Percentiles rank a stretch among this genome's conserved stretches.
These are phyloP conservation scores for Pseudogymnoascus sp. DNA, from an alignment of 2,329 filamentous ascomycete species.

Conservation along the genomic window DNA sequence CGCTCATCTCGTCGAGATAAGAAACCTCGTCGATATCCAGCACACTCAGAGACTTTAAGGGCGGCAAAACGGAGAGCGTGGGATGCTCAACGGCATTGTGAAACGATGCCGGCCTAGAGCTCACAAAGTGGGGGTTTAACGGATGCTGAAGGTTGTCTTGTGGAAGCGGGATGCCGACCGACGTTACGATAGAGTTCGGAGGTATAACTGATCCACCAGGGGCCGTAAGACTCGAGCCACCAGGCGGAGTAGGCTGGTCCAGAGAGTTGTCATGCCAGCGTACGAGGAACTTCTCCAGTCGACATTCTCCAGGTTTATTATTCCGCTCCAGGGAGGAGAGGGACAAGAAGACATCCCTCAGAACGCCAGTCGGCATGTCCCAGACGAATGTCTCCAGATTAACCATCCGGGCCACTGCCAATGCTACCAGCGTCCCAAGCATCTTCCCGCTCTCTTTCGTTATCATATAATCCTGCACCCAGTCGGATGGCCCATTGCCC, in stretches of 20 bases:
- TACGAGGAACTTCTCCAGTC: conserved; percentile 68
- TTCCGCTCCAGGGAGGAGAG: conserved; percentile 58
- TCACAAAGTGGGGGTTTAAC: conserved; percentile 22
- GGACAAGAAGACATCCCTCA: conserved; percentile 74
- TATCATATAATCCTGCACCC: conserved; percentile 75
- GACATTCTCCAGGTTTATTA: conserved; percentile 41
- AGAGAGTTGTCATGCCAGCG: conserved; percentile 68
- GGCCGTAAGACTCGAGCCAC: neutral
- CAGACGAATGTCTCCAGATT: conserved; percentile 76
- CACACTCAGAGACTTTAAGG: conserved; percentile 66
- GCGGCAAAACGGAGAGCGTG: conserved; percentile 69
- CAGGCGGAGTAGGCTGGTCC: conserved; percentile 19
- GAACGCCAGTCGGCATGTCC: conserved; percentile 83
- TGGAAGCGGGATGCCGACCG: conserved; percentile 33
- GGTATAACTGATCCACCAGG: neutral
- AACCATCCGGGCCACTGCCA: conserved; percentile 73
- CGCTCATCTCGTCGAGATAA: conserved; percentile 75
- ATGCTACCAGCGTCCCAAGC: conserved; percentile 73
- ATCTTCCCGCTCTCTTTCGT: conserved; percentile 80
- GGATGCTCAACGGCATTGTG: conserved; percentile 64
- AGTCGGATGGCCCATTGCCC: conserved; percentile 70
- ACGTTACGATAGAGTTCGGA: conserved; percentile 28
- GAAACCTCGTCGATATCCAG: conserved; percentile 76
- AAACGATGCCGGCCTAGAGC: conserved; percentile 35
- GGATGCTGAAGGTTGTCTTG: conserved; percentile 16